Base-by-base conservation (phyloP, 306 rosid species). In the Trichosanthes cucumerina region DNA sequence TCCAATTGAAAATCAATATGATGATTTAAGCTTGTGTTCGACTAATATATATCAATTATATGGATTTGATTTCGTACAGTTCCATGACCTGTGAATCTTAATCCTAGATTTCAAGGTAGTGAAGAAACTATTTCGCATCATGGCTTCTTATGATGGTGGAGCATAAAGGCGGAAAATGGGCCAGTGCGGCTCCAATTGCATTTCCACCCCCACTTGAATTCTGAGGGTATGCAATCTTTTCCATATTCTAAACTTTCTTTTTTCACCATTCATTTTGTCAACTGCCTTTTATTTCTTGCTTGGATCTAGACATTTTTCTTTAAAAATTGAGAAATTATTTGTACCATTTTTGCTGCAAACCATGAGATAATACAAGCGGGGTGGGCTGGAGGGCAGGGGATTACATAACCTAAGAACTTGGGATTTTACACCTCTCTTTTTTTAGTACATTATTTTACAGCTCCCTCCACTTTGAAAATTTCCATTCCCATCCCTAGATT, bases 71-170 rank as follows among this genome's bases (percentile, higher is more conserved):
- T 44, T 70, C 38, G 56, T 43, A 70, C 56, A 70, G 57, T 24
- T 70, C 38, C 57, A 23, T 70, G 57, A 70, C 56, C 38, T 21
- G 56, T 70, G 76, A 44, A 23, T 21, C 57, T 70, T 43, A 21
- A 68, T 68, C 33, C 75, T 68, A 68, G 75, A 68, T 68, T 39
- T 68, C 75, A n/a, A 68, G 75, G 33, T 41, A 39, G 75, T 5
- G 75, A 68, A 39, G 52, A 41, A 66, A 66, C 74, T 38, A 38
- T 38, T 39, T 39, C 9, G 33, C 33, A 68, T 68, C 75, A 68
- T 68, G 50, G 52, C 28, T 39, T 68, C 75, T n/a, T 39, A 68
- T 68, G 75, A 68, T 68, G 75, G 52, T 68, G 75, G 75, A 68
- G 75, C 52, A 68, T 38, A 68, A 39, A 70, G 76, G 56, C 21